A percentile compares a stretch with the other conserved stretches of the same genome.
phyloP scores from a whole-genome alignment of 2,329 filamentous ascomycete genomes.

The Ceratocystis variospora region DNA sequence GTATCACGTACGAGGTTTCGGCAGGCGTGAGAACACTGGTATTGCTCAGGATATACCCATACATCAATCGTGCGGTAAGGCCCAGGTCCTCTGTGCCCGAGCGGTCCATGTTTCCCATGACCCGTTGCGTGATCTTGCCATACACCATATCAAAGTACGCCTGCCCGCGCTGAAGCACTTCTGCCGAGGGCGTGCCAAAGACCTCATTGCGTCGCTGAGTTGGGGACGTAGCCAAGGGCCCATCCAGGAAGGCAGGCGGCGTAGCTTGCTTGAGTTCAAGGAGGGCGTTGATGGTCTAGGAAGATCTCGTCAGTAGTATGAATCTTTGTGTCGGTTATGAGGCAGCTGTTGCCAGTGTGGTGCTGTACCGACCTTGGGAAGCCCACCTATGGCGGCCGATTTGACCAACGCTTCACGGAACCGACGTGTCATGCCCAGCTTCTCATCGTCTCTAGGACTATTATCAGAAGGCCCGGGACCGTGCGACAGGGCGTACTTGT shows the following conservation, averaged over 20 bases:
- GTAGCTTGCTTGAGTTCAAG: constrained; percentile 33
- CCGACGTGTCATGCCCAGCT: constrained; percentile 32
- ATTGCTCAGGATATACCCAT: constrained; percentile 37
- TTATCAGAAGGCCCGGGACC: constrained; percentile 22
- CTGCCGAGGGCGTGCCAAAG: constrained; percentile 25
- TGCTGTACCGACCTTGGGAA: constrained; percentile 34
- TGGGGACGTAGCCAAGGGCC: constrained; percentile 27
- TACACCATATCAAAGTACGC: constrained; percentile 37
- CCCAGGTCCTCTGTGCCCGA: constrained; percentile 39
- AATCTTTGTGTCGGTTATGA: background rate
- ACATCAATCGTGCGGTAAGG: constrained; percentile 34
- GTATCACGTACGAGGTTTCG: constrained; percentile 39
- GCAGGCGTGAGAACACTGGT: constrained; percentile 31
- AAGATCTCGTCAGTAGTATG: background rate
- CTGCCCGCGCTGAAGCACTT: constrained; percentile 32
- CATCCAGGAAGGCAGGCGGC: constrained; percentile 31
- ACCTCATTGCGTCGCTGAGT: constrained; percentile 30
- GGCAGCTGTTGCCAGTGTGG: background rate
- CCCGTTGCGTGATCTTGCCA: constrained; percentile 34
- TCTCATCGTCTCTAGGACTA: constrained; percentile 26
- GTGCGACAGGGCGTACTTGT: constrained; percentile 30
- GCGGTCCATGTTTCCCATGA: constrained; percentile 36
- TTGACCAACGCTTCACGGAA: constrained; percentile 39
- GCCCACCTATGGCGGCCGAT: constrained; percentile 33
- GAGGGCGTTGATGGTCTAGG: constrained; percentile 35